Evolutionary conservation across 306 rosid species (phyloP).

Genomic region (Dalbergia cochinchinensis): DNA sequence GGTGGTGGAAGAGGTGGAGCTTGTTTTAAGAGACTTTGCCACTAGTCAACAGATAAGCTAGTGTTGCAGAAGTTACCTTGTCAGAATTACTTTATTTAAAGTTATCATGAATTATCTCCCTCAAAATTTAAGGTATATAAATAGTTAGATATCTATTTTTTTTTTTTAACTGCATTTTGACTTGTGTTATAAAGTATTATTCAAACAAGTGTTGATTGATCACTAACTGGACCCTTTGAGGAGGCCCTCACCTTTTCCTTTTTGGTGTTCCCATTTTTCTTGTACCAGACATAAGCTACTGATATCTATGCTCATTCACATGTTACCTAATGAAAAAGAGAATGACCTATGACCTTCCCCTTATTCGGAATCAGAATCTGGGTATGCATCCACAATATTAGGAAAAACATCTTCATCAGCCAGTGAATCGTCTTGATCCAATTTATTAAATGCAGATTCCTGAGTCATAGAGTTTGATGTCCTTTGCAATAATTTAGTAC

Average conservation of each 20-base stretch:
- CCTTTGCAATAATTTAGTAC: constrained; percentile 25
- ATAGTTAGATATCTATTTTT: too few relatives aligned
- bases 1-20: constrained; percentile 83
- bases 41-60: constrained; percentile 47
- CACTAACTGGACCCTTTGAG: too few relatives aligned
- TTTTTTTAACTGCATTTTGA: too few relatives aligned
- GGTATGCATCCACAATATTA: constrained; percentile 72
- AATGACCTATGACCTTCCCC: neutral
- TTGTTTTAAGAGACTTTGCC: constrained; percentile 74
- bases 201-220: too few relatives aligned
- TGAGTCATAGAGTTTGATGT: constrained; percentile 43
- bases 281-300: too few relatives aligned
- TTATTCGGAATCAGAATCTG: constrained; percentile 67
- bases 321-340: neutral
- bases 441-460: constrained; percentile 37
- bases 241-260: too few relatives aligned
- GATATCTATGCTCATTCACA: too few relatives aligned
- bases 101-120: neutral
- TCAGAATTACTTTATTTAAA: constrained; percentile 24
- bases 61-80: constrained; percentile 32
- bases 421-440: constrained; percentile 37
- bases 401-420: constrained; percentile 67
- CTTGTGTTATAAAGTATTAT: too few relatives aligned
- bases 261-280: too few relatives aligned
- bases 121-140: too few relatives aligned